phyloP scores from a whole-genome alignment of 1,284 basidiomycete species.

The Fomes fomentarius region DNA sequence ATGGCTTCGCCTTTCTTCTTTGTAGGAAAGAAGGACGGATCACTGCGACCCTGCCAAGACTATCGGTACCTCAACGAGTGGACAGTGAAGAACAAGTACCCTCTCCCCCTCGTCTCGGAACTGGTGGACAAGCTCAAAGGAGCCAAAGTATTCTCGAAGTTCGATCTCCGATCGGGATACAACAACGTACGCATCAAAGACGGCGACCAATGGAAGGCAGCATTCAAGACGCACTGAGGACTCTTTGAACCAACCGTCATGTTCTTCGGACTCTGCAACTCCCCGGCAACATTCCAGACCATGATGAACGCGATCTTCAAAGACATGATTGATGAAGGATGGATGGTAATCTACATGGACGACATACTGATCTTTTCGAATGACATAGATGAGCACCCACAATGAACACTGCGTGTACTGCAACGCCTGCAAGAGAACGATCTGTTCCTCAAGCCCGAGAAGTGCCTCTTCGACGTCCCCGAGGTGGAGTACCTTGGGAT shows the following conservation, averaged over 20 bases:
- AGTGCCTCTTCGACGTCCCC: too few species aligned
- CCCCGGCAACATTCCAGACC: not conserved
- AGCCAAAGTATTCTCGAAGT: constrained; percentile 7
- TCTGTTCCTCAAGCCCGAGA: not conserved
- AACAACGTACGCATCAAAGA: constrained; percentile 10
- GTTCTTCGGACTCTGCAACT: not conserved
- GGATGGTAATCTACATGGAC: constrained; percentile 2
- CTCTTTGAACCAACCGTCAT: not conserved
- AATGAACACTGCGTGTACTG: not conserved
- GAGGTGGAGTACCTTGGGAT: not conserved
- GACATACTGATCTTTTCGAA: not conserved
- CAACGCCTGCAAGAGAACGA: not conserved
- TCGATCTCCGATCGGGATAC: constrained; percentile 1
- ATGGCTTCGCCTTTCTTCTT: constrained; percentile 31
- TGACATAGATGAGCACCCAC: not conserved
- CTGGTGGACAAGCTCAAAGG: not conserved
- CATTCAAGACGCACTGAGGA: not conserved
- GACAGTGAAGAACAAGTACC: not conserved
- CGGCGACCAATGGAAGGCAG: constrained; percentile 1
- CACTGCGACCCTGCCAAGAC: constrained; percentile 10
- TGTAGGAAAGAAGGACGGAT: constrained; percentile 28
- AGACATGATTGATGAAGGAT: not conserved
- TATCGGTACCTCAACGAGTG: not conserved
- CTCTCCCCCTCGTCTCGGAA: not conserved
- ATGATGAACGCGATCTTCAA: not conserved